A percentile compares a stretch with the other conserved stretches of the same genome.
Evolutionary conservation across 257 asterid genomes (phyloP).

Genomic region (Cruciata laevipes): DNA sequence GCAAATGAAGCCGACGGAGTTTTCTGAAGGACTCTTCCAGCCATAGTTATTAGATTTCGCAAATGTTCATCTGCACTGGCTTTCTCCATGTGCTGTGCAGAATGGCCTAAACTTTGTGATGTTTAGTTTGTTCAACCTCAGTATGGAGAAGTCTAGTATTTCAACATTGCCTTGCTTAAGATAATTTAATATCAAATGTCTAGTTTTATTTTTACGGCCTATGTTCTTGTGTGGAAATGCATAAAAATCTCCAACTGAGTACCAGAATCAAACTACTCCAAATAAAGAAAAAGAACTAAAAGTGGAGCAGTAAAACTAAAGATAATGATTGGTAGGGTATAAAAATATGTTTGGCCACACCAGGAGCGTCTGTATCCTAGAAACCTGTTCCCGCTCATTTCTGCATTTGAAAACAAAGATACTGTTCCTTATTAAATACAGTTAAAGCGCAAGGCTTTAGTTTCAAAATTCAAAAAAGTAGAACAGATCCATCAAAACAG

Average conservation of each 20-base stretch:
- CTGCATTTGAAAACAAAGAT: conserved; percentile 13
- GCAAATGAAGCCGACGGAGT: conserved; percentile 27
- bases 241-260: too few relatives aligned
- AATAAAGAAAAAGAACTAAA: too few relatives aligned
- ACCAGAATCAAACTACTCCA: too few relatives aligned
- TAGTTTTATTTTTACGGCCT: neutral
- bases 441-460: neutral
- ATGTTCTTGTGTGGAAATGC: neutral
- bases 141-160: too few relatives aligned
- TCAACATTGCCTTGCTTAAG: neutral
- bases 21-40: neutral
- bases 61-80: neutral
- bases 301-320: neutral
- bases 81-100: neutral
- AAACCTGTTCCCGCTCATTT: conserved; percentile 37
- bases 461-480: neutral
- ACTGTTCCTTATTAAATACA: neutral
- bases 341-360: conserved; percentile 2
- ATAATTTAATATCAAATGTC: neutral
- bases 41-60: neutral
- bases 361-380: conserved; percentile 6
- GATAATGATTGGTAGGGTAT: neutral
- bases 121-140: neutral
- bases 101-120: neutral
- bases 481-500: neutral